A percentile compares a stretch with the other conserved stretches of the same genome.
Evolutionary conservation across 257 asterid genomes (phyloP).

Genomic region (Jaltomata sinuosa): DNA sequence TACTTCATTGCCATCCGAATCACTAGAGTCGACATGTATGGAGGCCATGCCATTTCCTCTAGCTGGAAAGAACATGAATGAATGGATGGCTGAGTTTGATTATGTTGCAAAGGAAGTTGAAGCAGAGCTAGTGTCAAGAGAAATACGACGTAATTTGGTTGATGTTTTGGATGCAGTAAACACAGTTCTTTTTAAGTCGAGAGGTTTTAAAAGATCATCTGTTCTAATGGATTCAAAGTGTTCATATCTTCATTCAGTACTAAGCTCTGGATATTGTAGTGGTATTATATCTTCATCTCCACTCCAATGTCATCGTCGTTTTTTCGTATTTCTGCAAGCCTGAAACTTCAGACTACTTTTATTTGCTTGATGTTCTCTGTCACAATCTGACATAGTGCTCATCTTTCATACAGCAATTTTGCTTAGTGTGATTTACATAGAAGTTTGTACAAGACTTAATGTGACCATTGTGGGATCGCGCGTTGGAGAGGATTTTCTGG

Average conservation of each 20-base stretch:
- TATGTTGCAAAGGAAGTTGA: slow-evolving; percentile 72
- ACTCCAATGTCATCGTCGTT: neutral
- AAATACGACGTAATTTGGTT: slow-evolving; percentile 57
- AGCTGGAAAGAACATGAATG: slow-evolving; percentile 57
- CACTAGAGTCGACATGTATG: slow-evolving; percentile 33
- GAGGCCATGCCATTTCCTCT: slow-evolving; percentile 47
- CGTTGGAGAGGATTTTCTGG: slow-evolving; percentile 91
- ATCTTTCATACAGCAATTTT: slow-evolving; percentile 52
- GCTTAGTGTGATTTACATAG: slow-evolving; percentile 82
- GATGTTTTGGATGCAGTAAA: slow-evolving; percentile 82
- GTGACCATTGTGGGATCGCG: slow-evolving; percentile 82
- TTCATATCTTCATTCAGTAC: slow-evolving; percentile 70
- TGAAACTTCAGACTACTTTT: neutral
- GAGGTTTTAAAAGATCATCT: slow-evolving; percentile 70
- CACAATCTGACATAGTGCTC: slow-evolving; percentile 6
- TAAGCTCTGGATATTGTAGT: slow-evolving; percentile 58
- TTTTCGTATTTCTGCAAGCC: neutral
- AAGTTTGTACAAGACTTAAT: slow-evolving; percentile 82
- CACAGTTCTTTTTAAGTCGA: slow-evolving; percentile 54
- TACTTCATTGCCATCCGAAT: slow-evolving; percentile 12
- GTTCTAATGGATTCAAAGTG: slow-evolving; percentile 60
- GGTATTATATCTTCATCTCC: slow-evolving; percentile 37
- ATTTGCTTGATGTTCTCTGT: no score
- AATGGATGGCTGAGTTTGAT: slow-evolving; percentile 72
- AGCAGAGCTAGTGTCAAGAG: slow-evolving; percentile 67